Base-by-base conservation (phyloP, 116 monocot species). In the Posidonia oceanica region DNA sequence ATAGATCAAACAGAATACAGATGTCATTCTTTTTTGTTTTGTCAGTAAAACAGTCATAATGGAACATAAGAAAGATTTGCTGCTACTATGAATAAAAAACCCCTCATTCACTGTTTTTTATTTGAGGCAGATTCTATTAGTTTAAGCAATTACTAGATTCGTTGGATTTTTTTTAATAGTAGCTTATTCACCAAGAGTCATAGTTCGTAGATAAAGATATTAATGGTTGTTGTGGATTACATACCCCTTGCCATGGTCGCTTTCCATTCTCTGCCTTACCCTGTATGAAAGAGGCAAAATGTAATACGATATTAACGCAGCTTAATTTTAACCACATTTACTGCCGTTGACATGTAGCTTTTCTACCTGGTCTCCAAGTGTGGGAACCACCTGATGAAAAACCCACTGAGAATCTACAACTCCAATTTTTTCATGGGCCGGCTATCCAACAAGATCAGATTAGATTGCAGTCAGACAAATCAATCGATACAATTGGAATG, bases 401-500 rank as follows among this genome's bases (percentile, higher is more conserved):
- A 87, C 77, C 84, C 87, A 87, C 36, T 87, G 80, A 23, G 87
- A 64, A 74, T 87, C 87, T 8, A 87, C 83, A 42, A 87, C 81
- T 69, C 87, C 88, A n/a, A 88, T 88, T 68, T 88, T 84, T 77
- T 88, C 88, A 76, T 88, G 76, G 36, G 88, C 88, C 12, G 78
- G 75, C 82, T 83, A 70, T 36, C 70, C 15, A 70, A 41, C 20
- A 60, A 23, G 69, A 54, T 52, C 11, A 15, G 15, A 69, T 39
- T 21, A 15, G 16, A 59, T 59, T 5, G 7, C 29, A 59, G 20
- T 22, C 59, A 22, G 48, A 29, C 8, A 48, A 48, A 48, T 48
- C 48, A 10, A 48, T 48, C 48, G 2, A 48, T 48, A 10, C 48
- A 48, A 10, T 48, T 4, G 3, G 11, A 10, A 48, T 48, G 48